Percentiles rank a stretch among this genome's conserved stretches.
These are phyloP conservation scores for Sequoiadendron giganteum DNA, from an alignment of 75 land plant species.

Conservation along the genomic window DNA sequence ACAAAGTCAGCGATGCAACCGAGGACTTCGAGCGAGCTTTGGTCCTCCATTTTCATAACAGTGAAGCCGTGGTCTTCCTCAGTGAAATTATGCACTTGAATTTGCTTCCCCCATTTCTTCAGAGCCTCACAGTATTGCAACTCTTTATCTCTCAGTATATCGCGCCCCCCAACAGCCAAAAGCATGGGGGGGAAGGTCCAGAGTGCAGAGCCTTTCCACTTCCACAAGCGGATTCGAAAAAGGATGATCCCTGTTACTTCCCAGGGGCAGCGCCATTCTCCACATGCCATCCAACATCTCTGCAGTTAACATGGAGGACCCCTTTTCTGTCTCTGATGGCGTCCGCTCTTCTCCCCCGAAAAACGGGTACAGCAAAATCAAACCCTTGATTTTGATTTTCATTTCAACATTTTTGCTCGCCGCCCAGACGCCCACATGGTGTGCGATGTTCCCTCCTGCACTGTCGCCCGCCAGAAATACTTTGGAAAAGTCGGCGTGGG, in stretches of 20 bases:
- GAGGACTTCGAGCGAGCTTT: background rate
- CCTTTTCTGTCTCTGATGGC: too few relatives aligned
- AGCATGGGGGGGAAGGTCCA: too few relatives aligned
- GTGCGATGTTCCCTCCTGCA: conserved; percentile 45
- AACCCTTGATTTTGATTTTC: too few relatives aligned
- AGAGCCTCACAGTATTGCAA: background rate
- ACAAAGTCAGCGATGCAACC: background rate
- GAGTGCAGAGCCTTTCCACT: background rate
- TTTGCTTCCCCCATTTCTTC: background rate
- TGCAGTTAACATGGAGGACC: too few relatives aligned
- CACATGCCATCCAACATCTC: too few relatives aligned
- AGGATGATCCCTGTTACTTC: too few relatives aligned
- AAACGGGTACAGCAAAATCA: conserved; percentile 7
- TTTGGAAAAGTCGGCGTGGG: conserved; percentile 14
- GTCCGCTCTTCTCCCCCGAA: background rate
- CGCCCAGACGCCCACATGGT: conserved; percentile 15
- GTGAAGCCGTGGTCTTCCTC: background rate
- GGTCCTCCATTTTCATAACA: background rate
- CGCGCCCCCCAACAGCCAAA: too few relatives aligned
- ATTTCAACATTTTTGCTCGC: background rate
- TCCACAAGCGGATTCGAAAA: background rate
- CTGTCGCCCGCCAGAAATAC: conserved; percentile 36
- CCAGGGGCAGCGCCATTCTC: too few relatives aligned
- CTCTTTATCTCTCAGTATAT: background rate
- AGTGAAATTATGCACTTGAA: background rate